phyloP scores from a whole-genome alignment of 2,329 filamentous ascomycete species.

The Cytospora schulzeri region DNA sequence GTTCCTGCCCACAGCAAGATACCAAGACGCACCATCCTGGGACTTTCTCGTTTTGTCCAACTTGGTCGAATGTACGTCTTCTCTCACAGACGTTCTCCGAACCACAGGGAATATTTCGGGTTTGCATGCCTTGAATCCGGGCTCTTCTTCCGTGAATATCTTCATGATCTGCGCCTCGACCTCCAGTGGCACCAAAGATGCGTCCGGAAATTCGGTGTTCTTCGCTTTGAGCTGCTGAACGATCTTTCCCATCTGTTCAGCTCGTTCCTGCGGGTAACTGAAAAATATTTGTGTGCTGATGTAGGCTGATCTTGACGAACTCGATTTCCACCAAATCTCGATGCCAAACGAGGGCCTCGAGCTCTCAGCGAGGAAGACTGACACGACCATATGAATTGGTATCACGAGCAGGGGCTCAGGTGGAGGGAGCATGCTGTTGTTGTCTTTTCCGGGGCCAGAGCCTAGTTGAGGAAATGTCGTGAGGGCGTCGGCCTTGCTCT shows the following conservation, averaged over 20 bases:
- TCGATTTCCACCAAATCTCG: constrained; percentile 59
- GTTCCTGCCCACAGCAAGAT: constrained; percentile 56
- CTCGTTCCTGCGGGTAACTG: constrained; percentile 49
- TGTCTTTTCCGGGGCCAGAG: constrained; percentile 32
- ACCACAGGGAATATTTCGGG: constrained; percentile 56
- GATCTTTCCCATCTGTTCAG: constrained; percentile 53
- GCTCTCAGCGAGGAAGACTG: constrained; percentile 55
- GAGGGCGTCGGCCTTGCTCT: constrained; percentile 49
- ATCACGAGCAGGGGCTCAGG: constrained; percentile 45
- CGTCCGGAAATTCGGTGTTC: constrained; percentile 37
- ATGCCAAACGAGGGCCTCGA: constrained; percentile 53
- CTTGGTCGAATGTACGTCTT: constrained; percentile 40
- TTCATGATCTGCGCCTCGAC: constrained; percentile 50
- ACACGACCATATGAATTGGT: constrained; percentile 53
- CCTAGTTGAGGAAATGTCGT: constrained; percentile 50
- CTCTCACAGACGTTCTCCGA: constrained; percentile 46
- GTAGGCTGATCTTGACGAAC: constrained; percentile 47
- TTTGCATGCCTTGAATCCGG: constrained; percentile 37
- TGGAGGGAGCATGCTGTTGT: constrained; percentile 31
- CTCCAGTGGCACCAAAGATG: constrained; percentile 47
- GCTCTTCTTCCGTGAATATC: constrained; percentile 50
- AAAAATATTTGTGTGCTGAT: constrained; percentile 54
- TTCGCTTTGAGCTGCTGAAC: constrained; percentile 42
- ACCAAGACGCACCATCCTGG: constrained; percentile 55
- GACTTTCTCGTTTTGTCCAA: constrained; percentile 48